Base-by-base conservation (phyloP, 495 filamentous ascomycete species). In the Talaromyces stipitatus region DNA sequence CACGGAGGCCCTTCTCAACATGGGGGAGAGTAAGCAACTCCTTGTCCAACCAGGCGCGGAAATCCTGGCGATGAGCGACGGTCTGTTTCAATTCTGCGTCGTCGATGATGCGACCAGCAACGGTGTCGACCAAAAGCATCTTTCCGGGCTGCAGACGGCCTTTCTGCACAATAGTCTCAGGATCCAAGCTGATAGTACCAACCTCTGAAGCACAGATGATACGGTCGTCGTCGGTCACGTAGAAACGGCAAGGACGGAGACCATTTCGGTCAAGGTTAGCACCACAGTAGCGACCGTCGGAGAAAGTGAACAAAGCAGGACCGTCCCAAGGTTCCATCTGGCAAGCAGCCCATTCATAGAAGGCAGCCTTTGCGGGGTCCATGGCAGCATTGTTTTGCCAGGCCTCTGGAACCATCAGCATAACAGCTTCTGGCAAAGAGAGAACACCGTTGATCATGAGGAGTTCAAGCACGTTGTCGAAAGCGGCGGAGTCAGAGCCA, bases 301-400 rank as follows among this genome's bases (percentile, higher is more conserved):
- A 89, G 72, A 99, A 99, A 2, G 92, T 97, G 78, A 99, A 99
- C 23, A 99, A 82, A 58, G 94, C 94, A 14, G 94, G 94, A 8
- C 94, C 94, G 72, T 99, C 94, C 94, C 94, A 99, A 26, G 94
- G 92, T 76, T 99, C 94, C 94, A 99, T 99, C 79, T 96, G 87
- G 73, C 94, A 99, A 45, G 91, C 92, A 59, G 94, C 94, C 94
- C 94, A 99, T 71, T 99, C 94, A 73, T 99, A 99, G 75, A 97
- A 99, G 36, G 94, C 92, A 27, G 92, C 89, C 76, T 97, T 99
- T 69, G 88, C 87, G 22, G 94, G 91, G 63, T 97, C 91, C 87
- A 97, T 95, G 50, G 83, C 77, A 18, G 83, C 71, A 70, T 97
- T 97, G 60, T 91, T 95, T 77, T 99, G 91, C 94, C 94, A 99